Conservation (phyloP, 2,329 filamentous ascomycete genomes). For the Paecilomyces sp. region DNA sequence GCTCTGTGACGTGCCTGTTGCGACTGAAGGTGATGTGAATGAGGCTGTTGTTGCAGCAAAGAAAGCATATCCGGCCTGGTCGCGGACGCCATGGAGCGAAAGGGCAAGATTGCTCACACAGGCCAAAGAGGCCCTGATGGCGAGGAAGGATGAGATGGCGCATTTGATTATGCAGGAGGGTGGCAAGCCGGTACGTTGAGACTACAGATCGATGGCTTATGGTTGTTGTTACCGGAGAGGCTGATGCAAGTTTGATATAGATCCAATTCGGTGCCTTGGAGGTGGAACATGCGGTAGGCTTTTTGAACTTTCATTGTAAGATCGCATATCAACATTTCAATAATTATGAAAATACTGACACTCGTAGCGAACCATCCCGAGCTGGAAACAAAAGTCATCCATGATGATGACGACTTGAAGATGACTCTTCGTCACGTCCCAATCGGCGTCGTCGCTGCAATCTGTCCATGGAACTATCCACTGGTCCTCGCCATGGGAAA, state of each 20-base stretch:
- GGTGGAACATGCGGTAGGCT: constrained; percentile 8
- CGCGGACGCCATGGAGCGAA: constrained; percentile 36
- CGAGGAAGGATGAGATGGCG: constrained; percentile 37
- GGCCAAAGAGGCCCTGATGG: constrained; percentile 34
- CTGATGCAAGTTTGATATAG: background rate
- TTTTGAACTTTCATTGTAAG: constrained; percentile 7
- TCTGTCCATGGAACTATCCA: constrained; percentile 48
- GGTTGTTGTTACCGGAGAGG: background rate
- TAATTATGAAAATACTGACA: background rate
- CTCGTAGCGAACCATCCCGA: constrained; percentile 10
- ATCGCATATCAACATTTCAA: background rate
- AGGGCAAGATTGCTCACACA: constrained; percentile 34
- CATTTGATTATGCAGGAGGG: constrained; percentile 43
- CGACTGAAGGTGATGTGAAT: constrained; percentile 37
- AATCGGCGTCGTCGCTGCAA: constrained; percentile 39
- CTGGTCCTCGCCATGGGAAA: constrained; percentile 40
- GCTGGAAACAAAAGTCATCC: constrained; percentile 38
- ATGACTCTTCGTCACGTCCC: constrained; percentile 41
- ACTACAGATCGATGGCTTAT: background rate
- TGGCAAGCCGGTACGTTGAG: constrained; percentile 41
- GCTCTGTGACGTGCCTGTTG: constrained; percentile 41
- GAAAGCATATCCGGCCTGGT: constrained; percentile 43
- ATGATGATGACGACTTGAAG: constrained; percentile 35
- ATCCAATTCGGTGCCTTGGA: constrained; percentile 8
- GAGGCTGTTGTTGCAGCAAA: constrained; percentile 41